A percentile compares a stretch with the other conserved stretches of the same genome.
Conservation (phyloP, 2,329 filamentous ascomycete species). For the Blumeria hordei region DNA sequence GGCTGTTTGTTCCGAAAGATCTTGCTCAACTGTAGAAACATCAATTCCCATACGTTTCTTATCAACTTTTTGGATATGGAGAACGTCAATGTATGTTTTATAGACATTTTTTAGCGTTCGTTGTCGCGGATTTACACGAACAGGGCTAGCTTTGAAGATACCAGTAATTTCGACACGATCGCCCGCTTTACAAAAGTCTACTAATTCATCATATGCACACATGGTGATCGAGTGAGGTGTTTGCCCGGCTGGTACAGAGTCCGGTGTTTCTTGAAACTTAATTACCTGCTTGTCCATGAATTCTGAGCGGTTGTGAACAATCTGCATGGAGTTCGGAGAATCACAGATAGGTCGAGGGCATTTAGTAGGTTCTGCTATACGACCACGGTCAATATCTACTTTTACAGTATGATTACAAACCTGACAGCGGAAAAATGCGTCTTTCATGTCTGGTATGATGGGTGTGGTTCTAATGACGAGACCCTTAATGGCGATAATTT, state of each 20-base stretch:
- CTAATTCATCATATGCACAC: constrained; percentile 87
- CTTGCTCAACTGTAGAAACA: constrained; percentile 62
- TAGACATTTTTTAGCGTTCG: constrained; percentile 83
- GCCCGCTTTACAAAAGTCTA: constrained; percentile 94
- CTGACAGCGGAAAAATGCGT: constrained; percentile 91
- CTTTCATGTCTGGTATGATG: constrained; percentile 97
- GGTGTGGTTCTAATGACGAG: constrained; percentile 88
- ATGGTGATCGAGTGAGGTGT: constrained; percentile 93
- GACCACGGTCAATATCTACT: constrained; percentile 81
- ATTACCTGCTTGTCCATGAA: constrained; percentile 98
- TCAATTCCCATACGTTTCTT: constrained; percentile 87
- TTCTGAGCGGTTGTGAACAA: constrained; percentile 81
- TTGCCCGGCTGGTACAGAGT: constrained; percentile 82
- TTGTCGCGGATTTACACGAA: constrained; percentile 82
- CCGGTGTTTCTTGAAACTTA: constrained; percentile 92
- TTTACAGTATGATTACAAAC: constrained; percentile 79
- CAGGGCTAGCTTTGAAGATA: constrained; percentile 85
- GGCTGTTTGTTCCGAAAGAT: constrained; percentile 34
- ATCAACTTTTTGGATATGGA: constrained; percentile 92
- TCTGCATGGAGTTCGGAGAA: constrained; percentile 89
- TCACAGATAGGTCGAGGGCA: constrained; percentile 66
- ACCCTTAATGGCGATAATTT: constrained; percentile 82
- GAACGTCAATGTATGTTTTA: constrained; percentile 90
- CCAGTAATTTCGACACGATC: constrained; percentile 88
- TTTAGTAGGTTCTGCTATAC: constrained; percentile 79